Base-by-base conservation (phyloP, 2,329 filamentous ascomycete species). In the Aspergillus unguis region DNA sequence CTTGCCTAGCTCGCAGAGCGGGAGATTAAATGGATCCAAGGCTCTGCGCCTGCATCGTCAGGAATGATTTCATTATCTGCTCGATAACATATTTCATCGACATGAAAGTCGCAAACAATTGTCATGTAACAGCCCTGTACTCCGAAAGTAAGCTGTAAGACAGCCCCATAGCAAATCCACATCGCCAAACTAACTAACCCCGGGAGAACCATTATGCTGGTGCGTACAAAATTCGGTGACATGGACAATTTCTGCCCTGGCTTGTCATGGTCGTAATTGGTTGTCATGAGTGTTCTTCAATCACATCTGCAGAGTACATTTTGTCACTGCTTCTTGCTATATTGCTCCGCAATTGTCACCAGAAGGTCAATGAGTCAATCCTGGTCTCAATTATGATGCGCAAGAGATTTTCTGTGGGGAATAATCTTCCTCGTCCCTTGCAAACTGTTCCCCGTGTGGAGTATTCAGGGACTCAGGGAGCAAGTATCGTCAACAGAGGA, bases 151-250 rank as follows among this genome's bases (percentile, higher is more conserved):
- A 29, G n/a, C 44, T 10, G 45, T 38, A 38, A 38, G 36, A 38
- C 9, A 38, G 45, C 28, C 29, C 45, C 45, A 35, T 48, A 32
- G 17, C 9, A 8, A 58, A 58, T 65, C 63, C 63, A 64, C 62
- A 63, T 59, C 58, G 40, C 58, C 55, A 25, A 45, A 44, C 35
- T 40, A 40, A 44, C 59, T 40, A 40, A 44, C 59, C 63, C 64
- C 58, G 43, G 50, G 44, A 54, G 54, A 59, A 62, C 63, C 65
- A 52, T 50, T 35, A 57, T 61, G 57, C 61, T 59, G 60, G 63
- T 62, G 61, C 56, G 40, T 26, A 47, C 40, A 48, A 43, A 33
- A 41, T 38, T 48, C 55, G 51, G 59, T 56, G 59, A 59, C 57
- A 50, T 49, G 43, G 23, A 36, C 29, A 53, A 48, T 53, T 40